Evolutionary conservation across 805 yeast species (phyloP), one percentile per base, ranked within the genome.

Genomic region (Ogataea thermomethanolica): DNA sequence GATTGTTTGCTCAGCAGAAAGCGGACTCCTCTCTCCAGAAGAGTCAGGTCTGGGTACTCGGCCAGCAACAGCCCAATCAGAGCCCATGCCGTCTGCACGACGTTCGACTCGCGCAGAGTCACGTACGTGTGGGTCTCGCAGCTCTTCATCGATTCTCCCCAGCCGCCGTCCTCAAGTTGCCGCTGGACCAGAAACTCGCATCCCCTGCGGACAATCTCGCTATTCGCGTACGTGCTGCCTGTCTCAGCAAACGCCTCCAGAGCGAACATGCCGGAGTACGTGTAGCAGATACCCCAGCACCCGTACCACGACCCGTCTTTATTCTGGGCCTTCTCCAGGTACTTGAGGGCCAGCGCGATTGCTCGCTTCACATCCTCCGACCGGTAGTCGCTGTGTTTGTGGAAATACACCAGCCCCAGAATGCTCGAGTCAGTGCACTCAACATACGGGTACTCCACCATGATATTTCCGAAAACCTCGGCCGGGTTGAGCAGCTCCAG

Each of bases 191-290:
- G 59, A 61, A 87, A 93, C 34, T 89, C 95, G 58, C 98, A 93
- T 0, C 95, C 99, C 51, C 65, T 74, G 28, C 69, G 65, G 6
- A 87, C 95, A 2, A 66, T 61, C 6, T 68, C 74, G 28, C 83
- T 77, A 53, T 81, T 87, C 1, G 55, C 55, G 58, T 89, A 91
- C 2, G 55, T 66, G 42, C 73, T 73, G 1, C 81, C 86, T 21
- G 83, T 82, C 4, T 91, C 76, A 21, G 78, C 69, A 35, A 93
- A 70, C 0, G 98, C 98, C 53, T 93, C 99, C 22, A 93, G 63
- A 0, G 99, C 99, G 74, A 93, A 93, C 99, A 93, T 93, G 2
- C 89, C 85, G 0, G 98, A 98, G 62, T 93, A 93, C 0, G 96
- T 86, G 58, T 73, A 89, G 59, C 99, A 93, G 5, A 93, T 81